Evolutionary conservation across 2,329 filamentous ascomycete species (phyloP), one percentile per base, ranked within the genome.

Genomic region (Mariannaea sp.): DNA sequence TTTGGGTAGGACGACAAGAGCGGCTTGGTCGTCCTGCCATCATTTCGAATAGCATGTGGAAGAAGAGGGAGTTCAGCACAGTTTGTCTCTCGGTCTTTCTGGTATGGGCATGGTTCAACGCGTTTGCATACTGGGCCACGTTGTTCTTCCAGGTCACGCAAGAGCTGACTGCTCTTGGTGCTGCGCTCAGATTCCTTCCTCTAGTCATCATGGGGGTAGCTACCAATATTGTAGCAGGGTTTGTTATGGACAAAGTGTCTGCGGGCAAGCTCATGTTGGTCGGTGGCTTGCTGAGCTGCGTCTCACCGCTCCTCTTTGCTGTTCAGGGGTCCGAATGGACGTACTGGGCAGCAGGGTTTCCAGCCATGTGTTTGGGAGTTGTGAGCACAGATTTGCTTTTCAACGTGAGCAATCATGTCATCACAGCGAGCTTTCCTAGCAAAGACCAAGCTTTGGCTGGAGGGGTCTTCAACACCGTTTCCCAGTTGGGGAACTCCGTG

Each of bases 341-440:
- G 2, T 88, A 88, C 75, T 93, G 89, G 89, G 81, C 85, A 0
- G 92, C 82, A 64, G 78, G 90, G 17, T 90, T 92, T 65, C 86
- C 88, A 0, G 75, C 83, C 48, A 88, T 88, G 85, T 68, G 87
- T 3, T 83, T 84, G 57, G 80, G 80, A 10, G 92, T 89, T 0
- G 76, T 92, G 27, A 88, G 86, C 14, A 84, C 92, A 54, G 89
- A 93, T 65, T 84, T 92, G 49, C 84, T 84, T 6, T 92, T 87
- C 72, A 90, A 87, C 65, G 81, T 92, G 1, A 82, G 85, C 14
- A 92, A 88, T 64, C 81, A 92, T 54, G 92, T 89, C 71, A 88
- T 91, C 68, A 91, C 88, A 0, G 91, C 88, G 0, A 82, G 81
- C 12, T 75, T 92, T 57, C 87, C 88, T 0, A 76, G 77, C 4